phyloP scores from a whole-genome alignment of 495 filamentous ascomycete species.

The Aspergillus wentii region DNA sequence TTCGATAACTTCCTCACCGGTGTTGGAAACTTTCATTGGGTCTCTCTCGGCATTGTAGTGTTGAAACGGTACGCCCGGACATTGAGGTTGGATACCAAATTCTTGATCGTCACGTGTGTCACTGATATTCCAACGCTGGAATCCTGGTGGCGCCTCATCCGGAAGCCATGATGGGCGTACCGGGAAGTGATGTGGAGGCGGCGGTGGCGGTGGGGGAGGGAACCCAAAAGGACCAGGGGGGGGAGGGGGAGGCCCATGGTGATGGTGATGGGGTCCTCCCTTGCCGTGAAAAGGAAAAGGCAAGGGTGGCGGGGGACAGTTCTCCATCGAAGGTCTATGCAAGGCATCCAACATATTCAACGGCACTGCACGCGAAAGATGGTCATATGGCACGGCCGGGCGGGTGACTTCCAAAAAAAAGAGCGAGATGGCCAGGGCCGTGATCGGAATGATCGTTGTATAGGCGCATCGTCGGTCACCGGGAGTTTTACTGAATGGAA shows the following conservation, averaged over 20 bases:
- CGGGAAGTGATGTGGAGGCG: conserved; percentile 2
- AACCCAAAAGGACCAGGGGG: too few species aligned
- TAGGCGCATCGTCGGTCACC: conserved; percentile 13
- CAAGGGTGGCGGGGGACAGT: conserved; percentile 17
- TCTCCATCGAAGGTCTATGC: conserved; percentile 14
- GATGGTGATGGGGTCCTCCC: background rate
- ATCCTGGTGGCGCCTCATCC: conserved; percentile 19
- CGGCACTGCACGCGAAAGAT: conserved; percentile 28
- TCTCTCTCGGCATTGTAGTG: conserved; percentile 33
- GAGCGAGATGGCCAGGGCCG: conserved; percentile 14
- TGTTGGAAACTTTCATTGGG: conserved; percentile 40
- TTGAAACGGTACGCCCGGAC: conserved; percentile 13
- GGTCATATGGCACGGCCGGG: conserved; percentile 27
- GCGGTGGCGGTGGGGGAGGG: background rate
- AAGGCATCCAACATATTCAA: conserved; percentile 26
- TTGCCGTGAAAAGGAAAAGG: conserved; percentile 17
- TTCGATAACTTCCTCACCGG: conserved; percentile 27
- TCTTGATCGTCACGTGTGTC: conserved; percentile 17
- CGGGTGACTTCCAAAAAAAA: conserved; percentile 20
- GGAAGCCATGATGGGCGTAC: conserved; percentile 25
- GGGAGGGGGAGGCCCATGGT: background rate
- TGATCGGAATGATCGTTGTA: conserved; percentile 12
- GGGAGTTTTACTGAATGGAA: conserved; percentile 11
- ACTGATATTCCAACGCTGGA: conserved; percentile 21
- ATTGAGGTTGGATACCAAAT: conserved; percentile 11